Evolutionary conservation across 1,139 yeast species (phyloP).

Genomic region (Taphrina populina): DNA sequence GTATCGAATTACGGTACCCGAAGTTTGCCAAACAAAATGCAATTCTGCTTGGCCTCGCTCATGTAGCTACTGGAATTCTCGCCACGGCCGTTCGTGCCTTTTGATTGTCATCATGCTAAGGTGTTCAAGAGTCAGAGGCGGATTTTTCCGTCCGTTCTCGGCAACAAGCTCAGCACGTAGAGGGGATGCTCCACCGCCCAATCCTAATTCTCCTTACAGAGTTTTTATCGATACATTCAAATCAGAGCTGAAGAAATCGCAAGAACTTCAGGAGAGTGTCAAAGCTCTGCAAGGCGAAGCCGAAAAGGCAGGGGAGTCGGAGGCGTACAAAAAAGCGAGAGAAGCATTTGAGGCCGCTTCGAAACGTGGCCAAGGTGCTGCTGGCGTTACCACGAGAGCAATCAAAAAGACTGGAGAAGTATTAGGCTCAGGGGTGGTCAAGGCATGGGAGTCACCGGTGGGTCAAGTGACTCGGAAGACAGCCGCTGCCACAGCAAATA

Average conservation of each 20-base stretch:
- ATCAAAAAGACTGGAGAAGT: constrained; percentile 87
- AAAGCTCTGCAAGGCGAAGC: constrained; percentile 96
- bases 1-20: too few species aligned
- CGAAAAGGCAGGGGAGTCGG: constrained; percentile 90
- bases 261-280: constrained; percentile 85
- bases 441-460: constrained; percentile 96
- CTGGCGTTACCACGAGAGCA: constrained; percentile 50
- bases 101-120: too few species aligned
- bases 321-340: constrained; percentile 87
- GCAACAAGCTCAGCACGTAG: background rate
- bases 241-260: constrained; percentile 84
- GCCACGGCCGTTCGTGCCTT: too few species aligned
- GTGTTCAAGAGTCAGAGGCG: constrained; percentile 6
- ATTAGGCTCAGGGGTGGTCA: constrained; percentile 82
- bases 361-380: constrained; percentile 50
- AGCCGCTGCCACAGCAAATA: constrained; percentile 63
- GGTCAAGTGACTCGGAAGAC: constrained; percentile 84
- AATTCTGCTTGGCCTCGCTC: too few species aligned
- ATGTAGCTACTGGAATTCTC: too few species aligned
- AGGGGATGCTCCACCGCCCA: constrained; percentile 31
- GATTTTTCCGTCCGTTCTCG: constrained; percentile 10
- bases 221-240: constrained; percentile 91
- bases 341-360: constrained; percentile 90
- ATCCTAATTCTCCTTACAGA: constrained; percentile 65
- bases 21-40: too few species aligned